Evolutionary conservation across 1,284 basidiomycete species (phyloP).

Genomic region (Sporisorium graminicola): DNA sequence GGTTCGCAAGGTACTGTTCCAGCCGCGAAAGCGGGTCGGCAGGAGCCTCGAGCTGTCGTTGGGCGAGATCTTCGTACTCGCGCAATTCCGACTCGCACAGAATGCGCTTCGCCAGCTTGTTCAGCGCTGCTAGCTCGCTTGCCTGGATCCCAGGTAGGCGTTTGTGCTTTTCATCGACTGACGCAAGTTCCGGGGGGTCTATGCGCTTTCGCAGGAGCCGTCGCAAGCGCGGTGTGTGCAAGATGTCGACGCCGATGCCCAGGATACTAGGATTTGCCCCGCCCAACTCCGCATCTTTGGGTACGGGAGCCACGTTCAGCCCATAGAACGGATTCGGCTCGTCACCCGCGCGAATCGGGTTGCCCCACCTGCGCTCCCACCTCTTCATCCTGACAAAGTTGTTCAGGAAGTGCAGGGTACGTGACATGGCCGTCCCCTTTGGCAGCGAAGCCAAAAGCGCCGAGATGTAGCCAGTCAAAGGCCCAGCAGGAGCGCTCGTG

Average conservation of each 20-base stretch:
- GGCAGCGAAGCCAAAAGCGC: conserved; percentile 65
- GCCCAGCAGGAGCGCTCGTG: conserved; percentile 68
- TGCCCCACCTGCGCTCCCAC: conserved; percentile 67
- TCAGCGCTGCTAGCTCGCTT: conserved; percentile 7
- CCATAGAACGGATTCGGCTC: conserved; percentile 68
- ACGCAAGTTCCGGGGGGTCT: background rate
- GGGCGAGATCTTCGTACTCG: conserved; percentile 16
- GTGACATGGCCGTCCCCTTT: conserved; percentile 57
- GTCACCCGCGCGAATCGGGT: conserved; percentile 66
- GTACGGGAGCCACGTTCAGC: conserved; percentile 34
- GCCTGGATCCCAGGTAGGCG: too few relatives aligned
- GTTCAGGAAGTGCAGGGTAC: conserved; percentile 57
- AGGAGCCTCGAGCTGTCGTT: conserved; percentile 2
- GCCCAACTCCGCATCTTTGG: background rate
- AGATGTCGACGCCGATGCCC: conserved; percentile 64
- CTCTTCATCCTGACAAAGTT: conserved; percentile 62
- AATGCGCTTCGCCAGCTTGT: conserved; percentile 45
- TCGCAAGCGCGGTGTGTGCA: conserved; percentile 54
- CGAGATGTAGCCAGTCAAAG: conserved; percentile 64
- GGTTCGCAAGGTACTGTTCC: conserved; percentile 27
- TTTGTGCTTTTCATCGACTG: background rate
- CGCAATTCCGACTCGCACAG: conserved; percentile 23
- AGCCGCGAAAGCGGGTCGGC: conserved; percentile 12
- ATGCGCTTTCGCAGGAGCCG: conserved; percentile 37
- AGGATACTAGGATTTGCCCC: conserved; percentile 28